phyloP scores from a whole-genome alignment of 1,139 yeast species.

The Taphrina flavorubra region DNA sequence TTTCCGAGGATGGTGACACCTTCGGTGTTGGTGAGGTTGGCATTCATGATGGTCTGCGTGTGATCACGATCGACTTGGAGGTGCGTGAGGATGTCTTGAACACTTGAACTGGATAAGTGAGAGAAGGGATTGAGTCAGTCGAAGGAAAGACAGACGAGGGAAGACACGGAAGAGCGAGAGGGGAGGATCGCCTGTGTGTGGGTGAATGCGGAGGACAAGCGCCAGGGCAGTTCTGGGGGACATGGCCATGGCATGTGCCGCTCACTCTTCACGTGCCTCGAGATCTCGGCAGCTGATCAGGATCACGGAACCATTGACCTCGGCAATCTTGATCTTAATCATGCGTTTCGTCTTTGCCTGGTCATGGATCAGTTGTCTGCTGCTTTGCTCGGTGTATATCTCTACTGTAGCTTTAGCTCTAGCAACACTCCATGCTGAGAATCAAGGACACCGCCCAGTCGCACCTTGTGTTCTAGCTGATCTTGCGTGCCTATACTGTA shows the following conservation, averaged over 20 bases:
- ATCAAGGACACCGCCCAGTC: no score
- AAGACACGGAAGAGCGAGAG: constrained; percentile 10
- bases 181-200: constrained; percentile 15
- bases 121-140: not conserved
- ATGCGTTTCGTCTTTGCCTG: not conserved
- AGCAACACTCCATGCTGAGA: no score
- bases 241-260: constrained; percentile 7
- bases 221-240: not conserved
- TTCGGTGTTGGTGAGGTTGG: constrained; percentile 22
- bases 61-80: not conserved
- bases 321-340: not conserved
- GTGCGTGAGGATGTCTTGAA: not conserved
- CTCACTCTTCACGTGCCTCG: constrained; percentile 9
- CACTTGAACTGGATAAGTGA: not conserved
- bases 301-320: not conserved
- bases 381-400: no score
- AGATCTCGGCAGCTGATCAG: not conserved
- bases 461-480: no score
- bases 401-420: no score
- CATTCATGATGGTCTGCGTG: constrained; percentile 27
- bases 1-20: constrained; percentile 39
- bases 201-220: constrained; percentile 18
- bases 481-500: no score
- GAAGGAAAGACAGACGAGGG: not conserved
- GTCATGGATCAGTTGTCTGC: no score